Evolutionary conservation across 2,329 filamentous ascomycete species (phyloP).

Genomic region (Cercospora sesami): DNA sequence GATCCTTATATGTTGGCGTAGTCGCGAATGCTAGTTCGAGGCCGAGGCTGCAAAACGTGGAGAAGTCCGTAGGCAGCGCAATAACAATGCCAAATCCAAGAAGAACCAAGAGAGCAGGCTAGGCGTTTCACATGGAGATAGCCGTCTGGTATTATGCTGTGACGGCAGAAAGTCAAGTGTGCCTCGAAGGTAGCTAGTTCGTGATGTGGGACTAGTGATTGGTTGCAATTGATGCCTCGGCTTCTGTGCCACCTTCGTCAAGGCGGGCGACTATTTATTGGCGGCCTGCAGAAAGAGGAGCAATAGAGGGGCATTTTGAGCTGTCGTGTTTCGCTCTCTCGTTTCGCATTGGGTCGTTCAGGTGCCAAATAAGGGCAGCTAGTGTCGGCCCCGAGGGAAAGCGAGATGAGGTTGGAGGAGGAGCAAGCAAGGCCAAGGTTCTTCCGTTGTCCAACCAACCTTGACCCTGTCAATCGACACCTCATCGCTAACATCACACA

Average conservation of each 20-base stretch:
- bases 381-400: background rate
- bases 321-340: slow-evolving; percentile 12
- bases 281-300: slow-evolving; percentile 5
- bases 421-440: background rate
- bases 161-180: background rate
- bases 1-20: background rate
- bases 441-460: background rate
- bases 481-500: background rate
- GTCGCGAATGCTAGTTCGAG: background rate
- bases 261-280: background rate
- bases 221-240: slow-evolving; percentile 7
- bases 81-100: slow-evolving; percentile 1
- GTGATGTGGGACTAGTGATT: background rate
- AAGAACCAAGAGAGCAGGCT: background rate
- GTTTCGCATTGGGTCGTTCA: background rate
- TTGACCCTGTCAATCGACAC: background rate
- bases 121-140: slow-evolving; percentile 6
- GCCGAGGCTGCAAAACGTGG: slow-evolving; percentile 10
- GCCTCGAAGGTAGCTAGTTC: background rate
- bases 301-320: slow-evolving; percentile 10
- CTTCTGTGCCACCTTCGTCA: slow-evolving; percentile 2
- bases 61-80: slow-evolving; percentile 15
- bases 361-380: background rate
- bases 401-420: background rate
- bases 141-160: background rate